phyloP scores from a whole-genome alignment of 768 basidiomycete species.

The Mycena rebaudengoi region DNA sequence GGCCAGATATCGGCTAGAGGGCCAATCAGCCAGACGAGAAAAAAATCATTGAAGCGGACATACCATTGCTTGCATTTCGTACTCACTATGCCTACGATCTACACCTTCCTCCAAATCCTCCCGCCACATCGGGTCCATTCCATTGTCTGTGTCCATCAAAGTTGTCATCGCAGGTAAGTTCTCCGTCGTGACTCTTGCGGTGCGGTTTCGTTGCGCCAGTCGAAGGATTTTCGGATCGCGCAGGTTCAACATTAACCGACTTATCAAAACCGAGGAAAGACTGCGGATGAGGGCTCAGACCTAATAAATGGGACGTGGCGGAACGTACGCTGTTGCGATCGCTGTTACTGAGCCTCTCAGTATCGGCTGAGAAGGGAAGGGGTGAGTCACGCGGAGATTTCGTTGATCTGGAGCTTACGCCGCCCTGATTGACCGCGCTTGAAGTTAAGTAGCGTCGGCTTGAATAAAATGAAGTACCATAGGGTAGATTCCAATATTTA shows the following conservation, averaged over 20 bases:
- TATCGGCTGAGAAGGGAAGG: conserved; percentile 9
- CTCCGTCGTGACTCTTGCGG: not conserved
- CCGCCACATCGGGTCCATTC: conserved; percentile 1
- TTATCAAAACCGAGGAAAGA: conserved; percentile 14
- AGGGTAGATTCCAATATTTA: conserved; percentile 19
- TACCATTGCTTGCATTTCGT: not conserved
- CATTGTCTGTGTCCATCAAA: conserved; percentile 2
- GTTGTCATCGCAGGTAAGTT: not conserved
- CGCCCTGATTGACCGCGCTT: no score
- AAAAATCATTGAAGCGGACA: not conserved
- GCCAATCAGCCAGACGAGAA: no score
- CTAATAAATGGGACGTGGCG: not conserved
- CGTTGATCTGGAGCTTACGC: not conserved
- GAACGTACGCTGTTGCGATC: conserved; percentile 14
- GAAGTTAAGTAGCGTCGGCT: no score
- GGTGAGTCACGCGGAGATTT: not conserved
- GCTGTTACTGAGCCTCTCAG: conserved; percentile 12
- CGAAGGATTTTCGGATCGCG: conserved; percentile 15
- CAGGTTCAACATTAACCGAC: conserved; percentile 19
- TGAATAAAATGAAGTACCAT: no score
- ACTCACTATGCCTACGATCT: no score
- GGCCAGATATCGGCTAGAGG: no score
- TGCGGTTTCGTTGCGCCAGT: not conserved
- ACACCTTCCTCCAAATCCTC: not conserved
- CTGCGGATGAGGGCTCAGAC: not conserved